These are phyloP conservation scores for Penicillium sp. DNA, from an alignment of 2,329 filamentous ascomycete genomes.

Conservation along the genomic window DNA sequence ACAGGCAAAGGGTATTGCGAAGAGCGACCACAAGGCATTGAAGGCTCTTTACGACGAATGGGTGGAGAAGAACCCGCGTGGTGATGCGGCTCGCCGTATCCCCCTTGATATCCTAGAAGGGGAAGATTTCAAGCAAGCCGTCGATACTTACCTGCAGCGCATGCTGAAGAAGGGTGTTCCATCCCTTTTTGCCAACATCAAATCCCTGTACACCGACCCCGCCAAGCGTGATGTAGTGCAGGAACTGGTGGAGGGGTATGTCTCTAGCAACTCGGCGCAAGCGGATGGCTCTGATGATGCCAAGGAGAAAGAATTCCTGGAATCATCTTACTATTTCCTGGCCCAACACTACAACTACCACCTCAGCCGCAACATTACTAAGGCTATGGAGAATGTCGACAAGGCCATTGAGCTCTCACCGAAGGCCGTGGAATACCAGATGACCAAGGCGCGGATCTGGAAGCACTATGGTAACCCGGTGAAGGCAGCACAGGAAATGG, in stretches of 20 bases:
- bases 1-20: constrained; percentile 64
- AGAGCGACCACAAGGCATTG: constrained; percentile 61
- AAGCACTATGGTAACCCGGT: constrained; percentile 82
- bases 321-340: constrained; percentile 86
- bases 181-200: constrained; percentile 95
- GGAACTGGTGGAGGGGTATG: constrained; percentile 75
- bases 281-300: constrained; percentile 51
- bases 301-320: constrained; percentile 63
- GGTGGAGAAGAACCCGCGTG: constrained; percentile 75
- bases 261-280: constrained; percentile 56
- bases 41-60: constrained; percentile 81
- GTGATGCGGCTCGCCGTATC: constrained; percentile 81
- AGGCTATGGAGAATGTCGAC: constrained; percentile 80
- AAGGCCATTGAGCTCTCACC: constrained; percentile 78
- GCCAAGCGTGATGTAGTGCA: constrained; percentile 77
- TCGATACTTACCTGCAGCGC: constrained; percentile 73
- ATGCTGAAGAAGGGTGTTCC: constrained; percentile 93
- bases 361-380: constrained; percentile 77
- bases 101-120: constrained; percentile 87
- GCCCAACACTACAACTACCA: constrained; percentile 97
- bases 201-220: constrained; percentile 80
- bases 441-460: constrained; percentile 92
- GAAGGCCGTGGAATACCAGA: constrained; percentile 84
- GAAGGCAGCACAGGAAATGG: constrained; percentile 85
- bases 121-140: constrained; percentile 76